These are phyloP conservation scores for Echites panduratus DNA, from an alignment of 257 asterid genomes.

Conservation along the genomic window DNA sequence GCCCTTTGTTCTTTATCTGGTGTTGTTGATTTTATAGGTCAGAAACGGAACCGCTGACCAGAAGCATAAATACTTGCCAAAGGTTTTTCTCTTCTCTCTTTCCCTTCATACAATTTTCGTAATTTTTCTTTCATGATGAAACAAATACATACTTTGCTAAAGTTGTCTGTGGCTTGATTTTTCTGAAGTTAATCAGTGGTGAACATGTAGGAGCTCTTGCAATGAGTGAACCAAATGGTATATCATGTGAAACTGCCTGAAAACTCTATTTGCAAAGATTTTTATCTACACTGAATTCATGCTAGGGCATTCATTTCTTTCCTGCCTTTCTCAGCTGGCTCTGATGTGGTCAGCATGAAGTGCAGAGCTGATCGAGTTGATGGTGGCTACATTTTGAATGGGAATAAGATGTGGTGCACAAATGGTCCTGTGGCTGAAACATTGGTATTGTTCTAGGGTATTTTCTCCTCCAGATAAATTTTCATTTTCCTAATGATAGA, in stretches of 20 bases:
- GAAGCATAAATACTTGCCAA: constrained; percentile 86
- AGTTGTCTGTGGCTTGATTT: constrained; percentile 22
- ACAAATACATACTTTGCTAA: neutral
- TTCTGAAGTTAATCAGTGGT: constrained; percentile 78
- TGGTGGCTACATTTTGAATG: constrained; percentile 89
- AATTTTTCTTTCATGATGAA: neutral
- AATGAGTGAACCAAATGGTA: constrained; percentile 99
- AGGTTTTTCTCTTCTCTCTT: constrained; percentile 39
- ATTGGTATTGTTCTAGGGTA: constrained; percentile 42
- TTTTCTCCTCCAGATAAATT: neutral
- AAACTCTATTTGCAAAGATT: neutral
- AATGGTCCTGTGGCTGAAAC: constrained; percentile 93
- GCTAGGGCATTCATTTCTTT: constrained; percentile 6
- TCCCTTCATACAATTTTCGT: neutral
- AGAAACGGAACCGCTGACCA: constrained; percentile 85
- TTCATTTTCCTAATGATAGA: neutral
- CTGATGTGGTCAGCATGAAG: constrained; percentile 97
- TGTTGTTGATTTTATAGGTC: constrained; percentile 52
- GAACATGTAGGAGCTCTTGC: constrained; percentile 99
- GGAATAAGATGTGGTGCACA: constrained; percentile 99
- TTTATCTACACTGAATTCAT: neutral
- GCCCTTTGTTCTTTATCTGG: constrained; percentile 10
- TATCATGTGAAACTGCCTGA: constrained; percentile 18
- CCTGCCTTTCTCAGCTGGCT: constrained; percentile 62
- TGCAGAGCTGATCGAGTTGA: constrained; percentile 87